These are phyloP conservation scores for Mychonastes homosphaera DNA, from an alignment of 139 green algal genomes.

Conservation along the genomic window DNA sequence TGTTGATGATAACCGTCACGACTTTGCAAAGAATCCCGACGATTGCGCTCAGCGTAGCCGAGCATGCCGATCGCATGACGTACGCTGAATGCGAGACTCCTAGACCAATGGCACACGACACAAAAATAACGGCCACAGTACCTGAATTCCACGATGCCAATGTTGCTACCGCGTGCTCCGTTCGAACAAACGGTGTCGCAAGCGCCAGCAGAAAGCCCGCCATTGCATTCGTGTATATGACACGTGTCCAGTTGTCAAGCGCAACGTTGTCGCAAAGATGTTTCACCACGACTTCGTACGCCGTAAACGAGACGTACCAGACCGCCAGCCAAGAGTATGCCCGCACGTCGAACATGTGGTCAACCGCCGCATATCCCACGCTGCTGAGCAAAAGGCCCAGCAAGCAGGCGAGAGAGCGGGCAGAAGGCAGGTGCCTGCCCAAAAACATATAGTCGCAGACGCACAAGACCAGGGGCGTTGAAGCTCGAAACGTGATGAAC, in stretches of 20 bases:
- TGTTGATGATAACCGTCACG: conserved; percentile 57
- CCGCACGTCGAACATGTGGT: conserved; percentile 1
- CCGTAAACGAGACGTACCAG: conserved; percentile 47
- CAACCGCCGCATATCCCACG: too few relatives aligned
- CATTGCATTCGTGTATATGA: too few relatives aligned
- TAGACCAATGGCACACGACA: conserved; percentile 56
- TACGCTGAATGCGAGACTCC: conserved; percentile 43
- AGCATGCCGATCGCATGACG: conserved; percentile 47
- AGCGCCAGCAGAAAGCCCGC: too few relatives aligned
- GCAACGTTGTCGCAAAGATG: too few relatives aligned
- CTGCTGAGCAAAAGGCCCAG: too few relatives aligned
- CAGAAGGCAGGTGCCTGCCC: conserved; percentile 41
- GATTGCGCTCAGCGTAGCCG: conserved; percentile 68
- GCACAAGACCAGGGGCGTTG: conserved; percentile 39
- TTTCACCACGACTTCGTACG: too few relatives aligned
- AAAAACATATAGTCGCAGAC: conserved; percentile 63
- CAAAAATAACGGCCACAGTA: conserved; percentile 25
- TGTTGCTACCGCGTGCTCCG: too few relatives aligned
- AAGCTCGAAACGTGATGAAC: conserved; percentile 71
- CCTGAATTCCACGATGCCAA: too few relatives aligned
- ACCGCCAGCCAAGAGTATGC: conserved; percentile 13
- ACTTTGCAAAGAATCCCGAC: conserved; percentile 83
- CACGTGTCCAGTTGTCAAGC: too few relatives aligned
- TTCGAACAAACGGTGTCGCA: too few relatives aligned
- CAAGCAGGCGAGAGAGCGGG: conserved; percentile 17